Base-by-base conservation (phyloP, 306 rosid genomes). In the Quercus robur region DNA sequence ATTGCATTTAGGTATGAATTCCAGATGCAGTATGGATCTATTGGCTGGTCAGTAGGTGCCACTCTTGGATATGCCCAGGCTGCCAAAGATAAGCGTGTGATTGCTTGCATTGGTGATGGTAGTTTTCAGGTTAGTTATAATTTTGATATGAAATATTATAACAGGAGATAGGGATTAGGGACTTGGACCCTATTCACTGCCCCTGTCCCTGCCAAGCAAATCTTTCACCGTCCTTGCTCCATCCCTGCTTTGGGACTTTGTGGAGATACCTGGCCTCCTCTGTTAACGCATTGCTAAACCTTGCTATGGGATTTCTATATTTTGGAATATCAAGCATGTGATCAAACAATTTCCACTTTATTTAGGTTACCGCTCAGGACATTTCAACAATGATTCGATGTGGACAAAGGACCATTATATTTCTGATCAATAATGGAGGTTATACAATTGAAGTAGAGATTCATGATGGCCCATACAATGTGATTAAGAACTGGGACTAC, bases 1-100 rank as follows among this genome's bases (percentile, higher is more conserved):
- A 72, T 77, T 84, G 74, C 58, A 57, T 86, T 75, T 89, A 94
- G 97, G 59, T 94, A 81, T 75, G 98, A 94, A 83, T 94, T 94
- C 88, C 98, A 92, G 83, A 92, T 94, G 97, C 98, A 94, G 83
- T 94, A 92, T 86, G 98, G 98, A 80, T 94, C 97, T 11, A 92
- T 94, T 79, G 97, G 97, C 26, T 94, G 98, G 97, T 92, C 97
- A 21, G 97, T 92, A 17, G 97, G 98, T 49, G 98, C 98, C 61
- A 88, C 98, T 72, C 94, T 94, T 56, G 97, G 97, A 74, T 94
- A 94, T 63, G 94, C 98, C 73, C 94, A 92, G 85, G 98, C 94
- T 13, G 91, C 89, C 49, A 84, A 81, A 74, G 75, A 89, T 73
- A 92, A 94, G 80, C 97, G 97, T 56, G 85, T 94, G 26, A 87